Base-by-base conservation (phyloP, 495 filamentous ascomycete genomes). In the Daldinia decipiens region DNA sequence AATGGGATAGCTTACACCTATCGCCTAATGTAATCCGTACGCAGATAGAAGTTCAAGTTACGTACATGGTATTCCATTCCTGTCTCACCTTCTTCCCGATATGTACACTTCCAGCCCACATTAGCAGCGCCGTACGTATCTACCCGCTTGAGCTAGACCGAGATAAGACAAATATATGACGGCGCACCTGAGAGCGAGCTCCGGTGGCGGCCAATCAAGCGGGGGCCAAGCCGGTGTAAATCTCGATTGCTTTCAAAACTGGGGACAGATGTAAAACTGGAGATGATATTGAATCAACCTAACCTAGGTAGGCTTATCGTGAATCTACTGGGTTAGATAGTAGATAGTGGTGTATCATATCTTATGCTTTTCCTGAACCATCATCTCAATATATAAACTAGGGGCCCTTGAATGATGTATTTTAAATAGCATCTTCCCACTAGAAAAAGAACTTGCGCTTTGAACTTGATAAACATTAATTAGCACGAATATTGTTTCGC, bases 141-240 rank as follows among this genome's bases (percentile, higher is more conserved):
- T 27, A 53, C 19, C 47, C 27, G 55, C 53, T 21, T 21, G n/a
- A 26, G 53, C 66, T 68, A 68, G n/a, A 13, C 58, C 40, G 32
- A 62, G 59, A 68, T 24, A 12, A 62, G 59, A 26, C 27, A 61
- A 67, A 55, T 47, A 47, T 47, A 47, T 47, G 34, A 45, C 51
- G 50, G 51, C 31, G 32, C 24, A 24, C 8, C 24, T 34, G 19
- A 54, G 11, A 17, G 19, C 21, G 12, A 65, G 26, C 53, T 64
- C 67, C 60, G 67, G 67, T 68, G 65, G 52, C 65, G 65, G 62
- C 62, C 34, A 65, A 56, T 27, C 27, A 36, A 56, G 65, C 57
- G 64, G 64, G 53, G 40, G n/a, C 17, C n/a, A 17, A 39, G 45
- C 34, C 11, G 11, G 7, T 17, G 38, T 17, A 45, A 47, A 21